Conservation (phyloP, 257 asterid genomes). For the Fraxinus cuspidata region DNA sequence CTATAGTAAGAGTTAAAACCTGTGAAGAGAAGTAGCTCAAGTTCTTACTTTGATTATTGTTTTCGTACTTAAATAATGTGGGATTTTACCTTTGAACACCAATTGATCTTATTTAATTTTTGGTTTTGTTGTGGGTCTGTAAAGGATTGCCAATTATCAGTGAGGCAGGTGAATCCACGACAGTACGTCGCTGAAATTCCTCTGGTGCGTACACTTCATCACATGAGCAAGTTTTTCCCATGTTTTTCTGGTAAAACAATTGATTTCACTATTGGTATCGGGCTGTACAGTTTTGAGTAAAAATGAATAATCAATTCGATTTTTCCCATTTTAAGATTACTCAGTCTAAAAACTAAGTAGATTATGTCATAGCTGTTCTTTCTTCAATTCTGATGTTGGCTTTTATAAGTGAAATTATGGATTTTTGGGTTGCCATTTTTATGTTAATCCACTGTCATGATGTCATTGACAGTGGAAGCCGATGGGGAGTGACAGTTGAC, state of each 20-base stretch:
- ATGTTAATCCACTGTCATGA: background rate
- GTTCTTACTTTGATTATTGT: background rate
- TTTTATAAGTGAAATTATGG: background rate
- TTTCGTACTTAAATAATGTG: background rate
- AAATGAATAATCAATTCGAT: background rate
- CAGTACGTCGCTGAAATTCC: slow-evolving; percentile 95
- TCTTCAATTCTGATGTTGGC: background rate
- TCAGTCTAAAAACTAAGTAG: background rate
- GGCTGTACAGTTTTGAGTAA: background rate
- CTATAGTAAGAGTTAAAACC: background rate
- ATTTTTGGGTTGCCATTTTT: background rate
- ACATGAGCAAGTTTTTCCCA: background rate
- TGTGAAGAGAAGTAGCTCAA: background rate
- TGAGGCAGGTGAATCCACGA: slow-evolving; percentile 94
- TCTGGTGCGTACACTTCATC: slow-evolving; percentile 51
- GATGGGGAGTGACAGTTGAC: background rate
- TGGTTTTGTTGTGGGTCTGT: slow-evolving; percentile 2
- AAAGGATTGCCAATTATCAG: slow-evolving; percentile 97
- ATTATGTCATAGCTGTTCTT: background rate
- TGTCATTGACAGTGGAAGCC: background rate
- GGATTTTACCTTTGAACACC: background rate
- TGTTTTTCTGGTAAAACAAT: slow-evolving; percentile 8
- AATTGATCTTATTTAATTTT: slow-evolving; percentile 10
- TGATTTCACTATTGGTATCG: background rate
- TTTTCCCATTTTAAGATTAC: slow-evolving; percentile 7